Base-by-base conservation (phyloP, 1,139 yeast genomes). In the Scheffersomyces stambukii region DNA sequence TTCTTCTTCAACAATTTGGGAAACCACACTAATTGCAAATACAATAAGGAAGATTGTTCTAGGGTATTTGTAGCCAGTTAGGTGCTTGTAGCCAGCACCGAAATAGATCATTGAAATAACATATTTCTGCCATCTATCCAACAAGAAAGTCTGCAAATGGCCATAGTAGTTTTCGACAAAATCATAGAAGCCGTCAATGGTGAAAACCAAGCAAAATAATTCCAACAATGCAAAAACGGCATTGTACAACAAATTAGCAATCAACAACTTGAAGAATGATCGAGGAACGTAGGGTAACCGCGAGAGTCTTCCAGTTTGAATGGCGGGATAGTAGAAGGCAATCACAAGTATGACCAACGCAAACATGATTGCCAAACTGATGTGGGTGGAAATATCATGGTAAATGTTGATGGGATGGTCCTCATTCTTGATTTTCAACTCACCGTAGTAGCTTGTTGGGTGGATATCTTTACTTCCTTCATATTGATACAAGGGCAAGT, bases 401-500 rank as follows among this genome's bases (percentile, higher is more conserved):
- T 23, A 30, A 1, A 38, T 18, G 25, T 28, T 32, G 18, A 29
- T 23, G 11, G 38, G 34, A 7, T 23, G 7, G n/a, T 32, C 16
- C 19, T 39, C 45, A 21, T 38, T 26, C 16, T 32, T 32, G 19
- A 41, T 26, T 11, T 18, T 24, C 9, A 41, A 19, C 17, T 22
- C 27, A 9, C 31, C 33, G 11, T 29, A 13, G 24, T 36, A 37
- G 5, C 22, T 24, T 6, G 32, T 28, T 13, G 38, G 41, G 14
- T 36, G 33, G 12, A 32, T 28, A 7, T 16, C 16, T 6, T 31
- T 16, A 6, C 10, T 10, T 6, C 24, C 21, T 28, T 33, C 38
- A 20, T 11, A 33, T 2, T 31, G 16, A 28, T 33, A 37, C 17
- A 38, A 22, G 22, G 45, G 45, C 9, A 41, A 30, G 25, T 41